A percentile compares a stretch with the other conserved stretches of the same genome.
These are phyloP conservation scores for Suhomyces xylopsoci DNA, from an alignment of 805 yeast species.

Conservation along the genomic window DNA sequence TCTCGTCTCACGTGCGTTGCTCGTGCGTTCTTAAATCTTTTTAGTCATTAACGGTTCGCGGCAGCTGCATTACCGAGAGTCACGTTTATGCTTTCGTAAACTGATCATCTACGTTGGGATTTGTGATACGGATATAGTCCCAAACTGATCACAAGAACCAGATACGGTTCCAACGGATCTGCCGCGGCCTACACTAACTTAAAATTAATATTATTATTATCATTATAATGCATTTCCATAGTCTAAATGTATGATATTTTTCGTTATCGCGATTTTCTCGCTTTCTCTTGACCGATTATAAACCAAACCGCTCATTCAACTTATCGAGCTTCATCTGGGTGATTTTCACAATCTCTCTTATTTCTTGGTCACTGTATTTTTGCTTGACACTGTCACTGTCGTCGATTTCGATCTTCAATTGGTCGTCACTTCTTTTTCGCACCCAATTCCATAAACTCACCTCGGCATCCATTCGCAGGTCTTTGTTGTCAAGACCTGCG, in stretches of 20 bases:
- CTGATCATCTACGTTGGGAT: not conserved
- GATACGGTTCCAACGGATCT: not conserved
- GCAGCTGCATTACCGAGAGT: not conserved
- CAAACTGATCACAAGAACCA: not conserved
- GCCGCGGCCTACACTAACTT: not conserved
- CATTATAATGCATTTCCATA: not conserved
- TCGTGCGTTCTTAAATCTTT: too few relatives aligned
- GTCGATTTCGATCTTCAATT: constrained; percentile 9
- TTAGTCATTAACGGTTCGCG: too few relatives aligned
- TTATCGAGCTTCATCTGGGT: constrained; percentile 42
- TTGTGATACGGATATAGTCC: not conserved
- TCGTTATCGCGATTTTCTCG: not conserved
- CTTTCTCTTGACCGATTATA: not conserved
- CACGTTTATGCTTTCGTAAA: not conserved
- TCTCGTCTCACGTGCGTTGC: too few relatives aligned
- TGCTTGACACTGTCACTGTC: constrained; percentile 7
- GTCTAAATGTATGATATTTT: not conserved
- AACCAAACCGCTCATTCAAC: constrained; percentile 16
- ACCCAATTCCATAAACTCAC: constrained; percentile 74
- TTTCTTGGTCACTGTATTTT: constrained; percentile 38
- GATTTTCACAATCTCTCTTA: constrained; percentile 44
- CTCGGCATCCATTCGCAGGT: constrained; percentile 47
- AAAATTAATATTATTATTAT: too few relatives aligned
- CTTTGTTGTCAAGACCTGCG: constrained; percentile 23
- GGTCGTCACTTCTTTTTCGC: constrained; percentile 28